Conservation (phyloP, 2,329 filamentous ascomycete species). For the Aspergillus neotritici region DNA sequence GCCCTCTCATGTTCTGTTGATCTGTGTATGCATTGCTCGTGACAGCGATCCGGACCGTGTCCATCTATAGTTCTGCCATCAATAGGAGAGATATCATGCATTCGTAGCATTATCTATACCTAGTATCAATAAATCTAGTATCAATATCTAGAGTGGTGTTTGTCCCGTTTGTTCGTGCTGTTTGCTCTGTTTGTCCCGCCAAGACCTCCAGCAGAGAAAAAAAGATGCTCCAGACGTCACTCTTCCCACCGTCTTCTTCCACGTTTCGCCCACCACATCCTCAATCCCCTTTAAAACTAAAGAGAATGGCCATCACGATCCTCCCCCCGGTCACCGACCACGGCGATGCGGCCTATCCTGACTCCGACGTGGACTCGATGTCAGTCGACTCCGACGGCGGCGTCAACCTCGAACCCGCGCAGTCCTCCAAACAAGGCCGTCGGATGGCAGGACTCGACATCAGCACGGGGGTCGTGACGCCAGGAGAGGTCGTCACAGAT, state of each 20-base stretch:
- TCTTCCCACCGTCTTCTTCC: no score
- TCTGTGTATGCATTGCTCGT: slow-evolving; percentile 1
- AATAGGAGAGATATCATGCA: no score
- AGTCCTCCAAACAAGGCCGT: slow-evolving; percentile 33
- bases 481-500: slow-evolving; percentile 79
- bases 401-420: slow-evolving; percentile 25
- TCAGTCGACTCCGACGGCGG: slow-evolving; percentile 44
- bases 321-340: slow-evolving; percentile 45
- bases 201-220: no score
- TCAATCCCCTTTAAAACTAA: neutral
- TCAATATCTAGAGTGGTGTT: no score
- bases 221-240: no score
- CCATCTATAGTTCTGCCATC: no score
- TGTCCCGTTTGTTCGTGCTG: slow-evolving; percentile 14
- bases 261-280: neutral
- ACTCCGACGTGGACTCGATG: slow-evolving; percentile 47
- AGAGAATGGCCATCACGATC: slow-evolving; percentile 55
- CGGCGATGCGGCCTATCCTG: slow-evolving; percentile 25
- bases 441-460: slow-evolving; percentile 21
- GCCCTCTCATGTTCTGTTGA: no score
- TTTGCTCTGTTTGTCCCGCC: slow-evolving; percentile 10
- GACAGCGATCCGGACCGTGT: neutral
- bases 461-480: slow-evolving; percentile 64
- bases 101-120: no score
- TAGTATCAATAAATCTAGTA: no score